Evolutionary conservation across 2,329 filamentous ascomycete species (phyloP), one percentile per base, ranked within the genome.

Genomic region (Aspergillus pseudoglaucus): DNA sequence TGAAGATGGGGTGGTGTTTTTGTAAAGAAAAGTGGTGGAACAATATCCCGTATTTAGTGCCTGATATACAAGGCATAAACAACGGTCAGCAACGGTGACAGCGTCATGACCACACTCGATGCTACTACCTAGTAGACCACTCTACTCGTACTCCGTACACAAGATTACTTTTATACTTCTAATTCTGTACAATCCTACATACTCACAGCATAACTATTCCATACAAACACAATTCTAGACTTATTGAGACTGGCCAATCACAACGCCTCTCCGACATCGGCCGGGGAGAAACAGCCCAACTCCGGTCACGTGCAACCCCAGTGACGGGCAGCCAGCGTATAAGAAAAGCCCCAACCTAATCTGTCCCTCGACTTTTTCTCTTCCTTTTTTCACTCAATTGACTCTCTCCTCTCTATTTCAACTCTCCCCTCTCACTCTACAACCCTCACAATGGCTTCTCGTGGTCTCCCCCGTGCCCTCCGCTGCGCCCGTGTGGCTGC

Each of bases 401-500:
- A 25, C 51, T 47, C 47, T 50, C 47, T 45, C 54, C 45, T 44
- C 45, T 50, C 33, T 20, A 32, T 39, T 48, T 49, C 46, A 27
- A 33, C 27, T 37, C 32, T 47, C 45, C 48, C 49, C 44, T 45
- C 48, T 47, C 51, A 38, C 44, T 37, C 46, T 49, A 49, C 46
- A 49, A 52, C 51, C 39, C 47, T 56, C 60, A 69, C 59, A 64
- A 75, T 75, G 73, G 71, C 73, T 61, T 71, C 73, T 50, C 70
- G 72, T 67, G 69, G 65, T 58, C 65, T 75, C 55, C 73, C 73
- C 68, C 75, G 78, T 70, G 80, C 80, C 67, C 73, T 83, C 63
- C 78, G 79, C 74, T 76, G 65, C 66, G 78, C 68, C 75, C 70
- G 64, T 57, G 76, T 71, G 76, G 80, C 72, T 68, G 81, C 69